Evolutionary conservation across 345 rosid genomes (phyloP).

Genomic region (Sapria himalayana): DNA sequence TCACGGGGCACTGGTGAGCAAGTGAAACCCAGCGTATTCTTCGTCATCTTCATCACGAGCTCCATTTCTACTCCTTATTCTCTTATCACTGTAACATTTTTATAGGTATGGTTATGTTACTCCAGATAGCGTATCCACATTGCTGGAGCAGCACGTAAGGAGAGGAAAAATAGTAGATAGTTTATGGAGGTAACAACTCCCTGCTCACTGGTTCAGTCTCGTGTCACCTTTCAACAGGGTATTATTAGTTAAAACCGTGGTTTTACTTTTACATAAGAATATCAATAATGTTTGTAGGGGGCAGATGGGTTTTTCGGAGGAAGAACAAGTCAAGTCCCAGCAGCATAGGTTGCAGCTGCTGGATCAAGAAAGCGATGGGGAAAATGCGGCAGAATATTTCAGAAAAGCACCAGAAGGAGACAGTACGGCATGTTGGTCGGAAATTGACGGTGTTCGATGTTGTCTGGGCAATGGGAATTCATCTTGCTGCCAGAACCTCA

Average conservation of each 20-base stretch:
- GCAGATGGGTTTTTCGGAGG: constrained; percentile 65
- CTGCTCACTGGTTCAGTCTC: neutral
- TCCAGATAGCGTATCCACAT: constrained; percentile 48
- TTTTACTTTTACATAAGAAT: too few relatives aligned
- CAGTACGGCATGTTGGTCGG: constrained; percentile 11
- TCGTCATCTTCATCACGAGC: neutral
- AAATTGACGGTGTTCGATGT: constrained; percentile 26
- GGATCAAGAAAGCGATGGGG: constrained; percentile 14
- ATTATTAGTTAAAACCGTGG: too few relatives aligned
- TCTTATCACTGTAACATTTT: neutral
- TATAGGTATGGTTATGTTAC: constrained; percentile 72
- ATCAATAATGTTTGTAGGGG: constrained; percentile 33
- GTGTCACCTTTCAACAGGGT: too few relatives aligned
- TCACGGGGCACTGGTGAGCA: constrained; percentile 80
- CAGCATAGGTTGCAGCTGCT: constrained; percentile 35
- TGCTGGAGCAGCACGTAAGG: constrained; percentile 53
- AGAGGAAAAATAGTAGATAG: constrained; percentile 61
- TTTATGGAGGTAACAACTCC: constrained; percentile 69
- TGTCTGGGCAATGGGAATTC: constrained; percentile 41
- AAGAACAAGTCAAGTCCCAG: constrained; percentile 41
- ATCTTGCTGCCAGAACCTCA: constrained; percentile 27
- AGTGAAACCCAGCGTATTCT: too few relatives aligned
- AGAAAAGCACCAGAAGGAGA: constrained; percentile 12
- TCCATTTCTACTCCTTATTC: neutral
- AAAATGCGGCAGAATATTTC: too few relatives aligned